Conservation (phyloP, 2,329 filamentous ascomycete genomes). For the Hortaea werneckii region DNA sequence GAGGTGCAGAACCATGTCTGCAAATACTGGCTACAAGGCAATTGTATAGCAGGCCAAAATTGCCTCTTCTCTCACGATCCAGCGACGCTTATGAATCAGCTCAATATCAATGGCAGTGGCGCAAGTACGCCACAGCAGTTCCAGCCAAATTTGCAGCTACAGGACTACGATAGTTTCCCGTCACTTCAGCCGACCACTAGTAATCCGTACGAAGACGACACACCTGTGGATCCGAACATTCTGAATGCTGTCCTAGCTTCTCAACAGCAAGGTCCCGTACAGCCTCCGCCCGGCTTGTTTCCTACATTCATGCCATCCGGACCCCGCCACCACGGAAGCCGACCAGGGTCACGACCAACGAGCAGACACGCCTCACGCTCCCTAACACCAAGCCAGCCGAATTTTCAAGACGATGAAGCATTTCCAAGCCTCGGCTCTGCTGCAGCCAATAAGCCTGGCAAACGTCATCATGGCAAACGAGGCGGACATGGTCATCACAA, state of each 20-base stretch:
- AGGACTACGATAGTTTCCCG: conserved; percentile 79
- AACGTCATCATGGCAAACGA: conserved; percentile 89
- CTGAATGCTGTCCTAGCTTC: conserved; percentile 33
- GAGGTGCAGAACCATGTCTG: conserved; percentile 92
- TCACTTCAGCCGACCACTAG: conserved; percentile 47
- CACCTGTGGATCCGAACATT: conserved; percentile 26
- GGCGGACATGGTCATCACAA: conserved; percentile 60
- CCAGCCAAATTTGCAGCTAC: conserved; percentile 64
- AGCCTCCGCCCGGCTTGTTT: conserved; percentile 55
- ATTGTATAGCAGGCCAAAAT: conserved; percentile 83
- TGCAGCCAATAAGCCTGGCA: conserved; percentile 60
- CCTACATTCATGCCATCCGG: conserved; percentile 46
- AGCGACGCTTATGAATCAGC: conserved; percentile 69
- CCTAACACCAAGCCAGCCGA: conserved; percentile 48
- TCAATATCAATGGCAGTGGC: conserved; percentile 60
- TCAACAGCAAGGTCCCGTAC: conserved; percentile 32
- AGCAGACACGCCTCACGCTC: conserved; percentile 67
- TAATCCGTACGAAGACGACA: conserved; percentile 32
- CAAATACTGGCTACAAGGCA: conserved; percentile 99
- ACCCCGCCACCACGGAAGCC: conserved; percentile 35
- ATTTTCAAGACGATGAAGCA: conserved; percentile 84
- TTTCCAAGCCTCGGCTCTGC: conserved; percentile 82
- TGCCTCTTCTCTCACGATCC: conserved; percentile 98
- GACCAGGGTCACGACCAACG: conserved; percentile 69
- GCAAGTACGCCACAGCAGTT: conserved; percentile 52